phyloP scores from a whole-genome alignment of 2,329 filamentous ascomycete genomes.

The Calonectria pseudoreteaudii region DNA sequence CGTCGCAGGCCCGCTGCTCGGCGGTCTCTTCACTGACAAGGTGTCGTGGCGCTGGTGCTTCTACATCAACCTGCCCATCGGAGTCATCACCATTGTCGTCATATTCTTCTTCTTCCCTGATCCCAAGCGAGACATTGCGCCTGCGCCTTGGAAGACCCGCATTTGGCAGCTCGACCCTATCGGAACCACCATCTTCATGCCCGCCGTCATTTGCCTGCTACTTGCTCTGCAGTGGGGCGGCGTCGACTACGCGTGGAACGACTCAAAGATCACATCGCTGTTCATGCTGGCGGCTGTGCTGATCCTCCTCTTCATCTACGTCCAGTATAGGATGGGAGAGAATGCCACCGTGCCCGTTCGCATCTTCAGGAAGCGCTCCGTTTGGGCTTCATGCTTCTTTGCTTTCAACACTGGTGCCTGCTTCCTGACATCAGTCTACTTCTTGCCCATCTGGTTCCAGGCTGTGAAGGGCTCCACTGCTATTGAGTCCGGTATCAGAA shows the following conservation, averaged over 20 bases:
- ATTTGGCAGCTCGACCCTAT: slow-evolving; percentile 46
- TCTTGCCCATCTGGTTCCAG: slow-evolving; percentile 60
- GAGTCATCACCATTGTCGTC: slow-evolving; percentile 47
- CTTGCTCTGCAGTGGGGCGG: slow-evolving; percentile 65
- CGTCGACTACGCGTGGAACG: slow-evolving; percentile 47
- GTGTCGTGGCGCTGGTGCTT: slow-evolving; percentile 56
- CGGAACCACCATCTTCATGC: slow-evolving; percentile 48
- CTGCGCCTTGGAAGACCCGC: slow-evolving; percentile 39
- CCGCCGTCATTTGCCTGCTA: slow-evolving; percentile 58
- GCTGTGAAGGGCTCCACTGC: slow-evolving; percentile 55
- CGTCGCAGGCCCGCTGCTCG: slow-evolving; percentile 49
- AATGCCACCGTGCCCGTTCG: slow-evolving; percentile 57
- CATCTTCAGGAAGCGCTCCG: slow-evolving; percentile 53
- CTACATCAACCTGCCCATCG: slow-evolving; percentile 55
- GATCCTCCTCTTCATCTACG: slow-evolving; percentile 49
- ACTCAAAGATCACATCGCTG: slow-evolving; percentile 41
- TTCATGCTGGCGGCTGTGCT: slow-evolving; percentile 48
- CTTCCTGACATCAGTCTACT: slow-evolving; percentile 50
- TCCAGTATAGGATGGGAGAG: slow-evolving; percentile 54
- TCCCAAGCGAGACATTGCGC: slow-evolving; percentile 38
- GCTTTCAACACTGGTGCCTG: slow-evolving; percentile 54
- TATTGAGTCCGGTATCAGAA: slow-evolving; percentile 54
- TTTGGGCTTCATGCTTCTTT: slow-evolving; percentile 51
- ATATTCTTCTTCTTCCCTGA: slow-evolving; percentile 45
- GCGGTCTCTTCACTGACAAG: slow-evolving; percentile 50